These are phyloP conservation scores for Ochromonas danica DNA, from an alignment of 108 stramenopile genomes.

Conservation along the genomic window DNA sequence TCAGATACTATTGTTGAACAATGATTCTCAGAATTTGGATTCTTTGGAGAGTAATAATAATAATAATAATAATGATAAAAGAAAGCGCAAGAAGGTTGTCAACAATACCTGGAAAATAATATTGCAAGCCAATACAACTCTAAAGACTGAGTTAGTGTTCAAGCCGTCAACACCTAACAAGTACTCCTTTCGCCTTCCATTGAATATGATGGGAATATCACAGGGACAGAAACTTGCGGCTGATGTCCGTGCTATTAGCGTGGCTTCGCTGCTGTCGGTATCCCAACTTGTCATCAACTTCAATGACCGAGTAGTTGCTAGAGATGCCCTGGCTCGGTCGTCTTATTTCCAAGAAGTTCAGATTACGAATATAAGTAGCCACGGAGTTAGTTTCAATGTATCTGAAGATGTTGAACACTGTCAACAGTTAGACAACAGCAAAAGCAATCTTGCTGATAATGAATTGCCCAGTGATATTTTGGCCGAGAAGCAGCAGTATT, in stretches of 20 bases:
- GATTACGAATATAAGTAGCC: slow-evolving; percentile 45
- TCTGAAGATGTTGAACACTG: neutral
- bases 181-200: slow-evolving; percentile 54
- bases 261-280: slow-evolving; percentile 47
- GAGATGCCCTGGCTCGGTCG: slow-evolving; percentile 47
- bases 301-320: slow-evolving; percentile 48
- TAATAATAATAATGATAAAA: too few relatives aligned
- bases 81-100: neutral
- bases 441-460: neutral
- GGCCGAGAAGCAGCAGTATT: slow-evolving; percentile 30
- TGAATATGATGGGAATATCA: slow-evolving; percentile 44
- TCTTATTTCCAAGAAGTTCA: slow-evolving; percentile 50
- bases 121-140: neutral
- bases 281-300: slow-evolving; percentile 41
- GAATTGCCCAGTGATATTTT: neutral
- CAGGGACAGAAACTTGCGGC: slow-evolving; percentile 8
- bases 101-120: neutral
- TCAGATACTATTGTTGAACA: neutral
- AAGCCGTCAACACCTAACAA: slow-evolving; percentile 37
- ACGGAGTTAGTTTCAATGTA: neutral
- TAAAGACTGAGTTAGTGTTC: slow-evolving; percentile 39
- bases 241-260: slow-evolving; percentile 38
- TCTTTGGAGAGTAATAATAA: too few relatives aligned
- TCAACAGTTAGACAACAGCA: neutral
- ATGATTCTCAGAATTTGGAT: too few relatives aligned